A percentile compares a stretch with the other conserved stretches of the same genome.
phyloP scores from a whole-genome alignment of 371 early-diverging fungal species.

The Saksenaea oblongispora region DNA sequence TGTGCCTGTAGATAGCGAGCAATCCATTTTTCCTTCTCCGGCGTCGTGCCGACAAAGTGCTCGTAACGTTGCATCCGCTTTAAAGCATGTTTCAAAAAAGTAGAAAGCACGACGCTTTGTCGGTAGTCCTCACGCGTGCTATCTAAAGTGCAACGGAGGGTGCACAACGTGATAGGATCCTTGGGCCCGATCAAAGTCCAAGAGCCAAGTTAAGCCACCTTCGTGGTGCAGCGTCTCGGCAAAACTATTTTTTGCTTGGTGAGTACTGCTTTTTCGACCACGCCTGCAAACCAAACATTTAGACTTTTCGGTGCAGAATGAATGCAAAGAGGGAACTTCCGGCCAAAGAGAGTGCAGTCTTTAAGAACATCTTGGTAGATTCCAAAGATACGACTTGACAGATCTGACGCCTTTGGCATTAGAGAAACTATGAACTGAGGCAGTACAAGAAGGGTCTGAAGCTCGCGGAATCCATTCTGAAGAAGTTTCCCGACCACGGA shows the following conservation, averaged over 20 bases:
- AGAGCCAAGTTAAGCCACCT: not conserved
- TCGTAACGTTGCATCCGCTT: too few relatives aligned
- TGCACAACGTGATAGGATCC: too few relatives aligned
- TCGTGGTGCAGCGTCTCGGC: not conserved
- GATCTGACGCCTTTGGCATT: constrained; percentile 12
- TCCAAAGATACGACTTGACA: not conserved
- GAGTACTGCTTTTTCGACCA: constrained; percentile 1
- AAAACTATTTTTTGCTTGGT: not conserved
- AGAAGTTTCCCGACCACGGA: constrained; percentile 93
- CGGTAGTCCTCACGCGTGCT: too few relatives aligned
- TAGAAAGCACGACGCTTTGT: too few relatives aligned
- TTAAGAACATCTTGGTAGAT: constrained; percentile 78
- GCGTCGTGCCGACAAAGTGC: too few relatives aligned
- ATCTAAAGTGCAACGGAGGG: too few relatives aligned
- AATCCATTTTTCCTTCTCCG: too few relatives aligned
- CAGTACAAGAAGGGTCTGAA: constrained; percentile 96
- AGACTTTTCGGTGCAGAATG: constrained; percentile 16
- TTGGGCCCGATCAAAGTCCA: too few relatives aligned
- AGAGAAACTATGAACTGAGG: constrained; percentile 93
- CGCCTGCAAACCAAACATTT: constrained; percentile 1
- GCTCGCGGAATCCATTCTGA: constrained; percentile 86
- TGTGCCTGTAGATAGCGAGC: too few relatives aligned
- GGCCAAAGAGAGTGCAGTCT: constrained; percentile 74
- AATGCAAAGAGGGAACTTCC: constrained; percentile 66
- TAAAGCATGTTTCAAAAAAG: too few relatives aligned